Evolutionary conservation across 306 rosid genomes (phyloP).

Genomic region (Dalbergia cultrata): DNA sequence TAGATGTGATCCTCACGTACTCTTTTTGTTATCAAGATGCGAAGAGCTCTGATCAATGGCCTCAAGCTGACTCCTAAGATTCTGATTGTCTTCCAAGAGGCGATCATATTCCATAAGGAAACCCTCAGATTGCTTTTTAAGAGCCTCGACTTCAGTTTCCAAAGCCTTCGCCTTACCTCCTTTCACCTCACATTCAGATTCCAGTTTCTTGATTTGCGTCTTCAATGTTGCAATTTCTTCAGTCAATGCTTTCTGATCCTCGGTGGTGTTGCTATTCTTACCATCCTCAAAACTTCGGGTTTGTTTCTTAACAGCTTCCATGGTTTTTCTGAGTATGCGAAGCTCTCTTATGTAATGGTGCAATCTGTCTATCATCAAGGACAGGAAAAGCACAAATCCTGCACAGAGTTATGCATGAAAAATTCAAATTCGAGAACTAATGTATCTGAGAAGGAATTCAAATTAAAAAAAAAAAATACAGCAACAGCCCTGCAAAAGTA

Average conservation of each 20-base stretch:
- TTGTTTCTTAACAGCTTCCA: slow-evolving; percentile 94
- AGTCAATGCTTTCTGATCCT: slow-evolving; percentile 65
- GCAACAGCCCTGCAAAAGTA: neutral
- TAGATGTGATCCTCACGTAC: slow-evolving; percentile 47
- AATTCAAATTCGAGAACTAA: slow-evolving; percentile 33
- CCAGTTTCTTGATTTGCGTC: slow-evolving; percentile 65
- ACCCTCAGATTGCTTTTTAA: slow-evolving; percentile 86
- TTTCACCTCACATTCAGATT: slow-evolving; percentile 67
- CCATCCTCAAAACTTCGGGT: slow-evolving; percentile 72
- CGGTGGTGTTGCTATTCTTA: slow-evolving; percentile 55
- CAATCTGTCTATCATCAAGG: slow-evolving; percentile 87
- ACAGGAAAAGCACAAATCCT: slow-evolving; percentile 86
- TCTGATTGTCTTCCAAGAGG: slow-evolving; percentile 84
- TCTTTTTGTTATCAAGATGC: slow-evolving; percentile 61
- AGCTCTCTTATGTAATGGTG: slow-evolving; percentile 96
- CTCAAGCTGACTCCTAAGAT: slow-evolving; percentile 75
- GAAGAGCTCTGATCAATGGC: slow-evolving; percentile 63
- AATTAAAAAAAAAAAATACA: neutral
- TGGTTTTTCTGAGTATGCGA: slow-evolving; percentile 81
- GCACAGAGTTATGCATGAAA: slow-evolving; percentile 44
- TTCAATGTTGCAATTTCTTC: slow-evolving; percentile 66
- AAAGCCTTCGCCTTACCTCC: slow-evolving; percentile 61
- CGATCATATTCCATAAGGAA: slow-evolving; percentile 90
- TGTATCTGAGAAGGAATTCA: slow-evolving; percentile 4
- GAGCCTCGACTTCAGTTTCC: slow-evolving; percentile 77